phyloP scores from a whole-genome alignment of 768 basidiomycete species.

The Calocybe cyanea region DNA sequence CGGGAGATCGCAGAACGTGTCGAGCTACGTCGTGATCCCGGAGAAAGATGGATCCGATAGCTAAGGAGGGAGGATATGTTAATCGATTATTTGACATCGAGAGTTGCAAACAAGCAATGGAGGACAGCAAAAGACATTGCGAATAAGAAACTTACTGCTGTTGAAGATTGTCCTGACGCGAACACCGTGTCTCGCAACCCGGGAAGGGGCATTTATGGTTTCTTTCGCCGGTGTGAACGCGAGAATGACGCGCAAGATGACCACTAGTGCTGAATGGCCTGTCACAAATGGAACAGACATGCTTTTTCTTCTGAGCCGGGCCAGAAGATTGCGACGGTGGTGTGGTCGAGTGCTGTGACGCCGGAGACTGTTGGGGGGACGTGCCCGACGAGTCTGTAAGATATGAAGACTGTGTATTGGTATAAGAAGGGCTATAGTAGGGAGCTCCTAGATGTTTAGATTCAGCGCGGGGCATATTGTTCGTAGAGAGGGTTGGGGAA shows the following conservation, averaged over 20 bases:
- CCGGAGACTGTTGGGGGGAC: conserved; percentile 26
- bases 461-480: conserved; percentile 36
- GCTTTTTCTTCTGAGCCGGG: conserved; percentile 39
- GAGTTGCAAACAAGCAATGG: background rate
- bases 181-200: conserved; percentile 90
- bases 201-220: conserved; percentile 94
- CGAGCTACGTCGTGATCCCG: conserved; percentile 69
- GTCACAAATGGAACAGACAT: conserved; percentile 70
- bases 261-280: conserved; percentile 86
- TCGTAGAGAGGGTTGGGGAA: conserved; percentile 18
- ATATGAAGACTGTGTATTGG: conserved; percentile 19
- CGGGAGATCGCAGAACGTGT: conserved; percentile 57
- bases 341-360: conserved; percentile 20
- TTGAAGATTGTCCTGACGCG: conserved; percentile 83
- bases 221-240: conserved; percentile 88
- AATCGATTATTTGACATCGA: background rate
- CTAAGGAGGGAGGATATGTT: conserved; percentile 28
- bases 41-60: conserved; percentile 79
- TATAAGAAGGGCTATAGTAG: conserved; percentile 27
- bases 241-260: conserved; percentile 82
- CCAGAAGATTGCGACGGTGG: conserved; percentile 11
- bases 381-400: conserved; percentile 20
- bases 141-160: conserved; percentile 42
- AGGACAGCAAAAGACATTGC: background rate
- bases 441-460: conserved; percentile 21